Evolutionary conservation across 1,284 basidiomycete genomes (phyloP), one percentile per base, ranked within the genome.

Genomic region (Microbotryomycetes sp.): DNA sequence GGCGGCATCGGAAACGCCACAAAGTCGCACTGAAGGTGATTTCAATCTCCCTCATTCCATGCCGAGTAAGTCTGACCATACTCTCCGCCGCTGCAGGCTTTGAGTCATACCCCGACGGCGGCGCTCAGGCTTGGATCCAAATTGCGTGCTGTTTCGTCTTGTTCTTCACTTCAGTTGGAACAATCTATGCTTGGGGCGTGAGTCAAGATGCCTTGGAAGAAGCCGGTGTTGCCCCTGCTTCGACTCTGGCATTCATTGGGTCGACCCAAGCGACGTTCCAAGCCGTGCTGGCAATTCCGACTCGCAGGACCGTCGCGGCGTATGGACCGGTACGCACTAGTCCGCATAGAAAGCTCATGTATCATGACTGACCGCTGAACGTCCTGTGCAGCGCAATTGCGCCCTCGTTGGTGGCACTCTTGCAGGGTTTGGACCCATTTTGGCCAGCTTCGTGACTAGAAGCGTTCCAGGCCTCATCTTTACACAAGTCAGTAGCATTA

Each of bases 31-130:
- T n/a, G n/a, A n/a, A n/a, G n/a, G n/a, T n/a, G n/a, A n/a, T n/a
- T n/a, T n/a, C n/a, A n/a, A n/a, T n/a, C n/a, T n/a, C n/a, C n/a
- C n/a, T n/a, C n/a, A n/a, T n/a, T n/a, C n/a, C n/a, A n/a, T n/a
- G n/a, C n/a, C n/a, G n/a, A n/a, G n/a, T n/a, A n/a, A n/a, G n/a
- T n/a, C n/a, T n/a, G n/a, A n/a, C n/a, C n/a, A n/a, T n/a, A n/a
- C n/a, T n/a, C n/a, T n/a, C n/a, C n/a, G n/a, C n/a, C n/a, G n/a
- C n/a, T n/a, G n/a, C 46, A 60, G 63, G 52, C 0, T 62, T 68
- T 49, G 57, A 65, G 6, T 55, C 51, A 1, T 68, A 65, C 49
- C 66, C 66, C 6, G 66, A 68, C n/a, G 51, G 56, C 2, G 63
- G 58, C 2, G 3, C 46, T 4, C n/a, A 31, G 4, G 59, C 62